Evolutionary conservation across 2,329 filamentous ascomycete genomes (phyloP), one percentile per base, ranked within the genome.

Genomic region (Calycina marina): DNA sequence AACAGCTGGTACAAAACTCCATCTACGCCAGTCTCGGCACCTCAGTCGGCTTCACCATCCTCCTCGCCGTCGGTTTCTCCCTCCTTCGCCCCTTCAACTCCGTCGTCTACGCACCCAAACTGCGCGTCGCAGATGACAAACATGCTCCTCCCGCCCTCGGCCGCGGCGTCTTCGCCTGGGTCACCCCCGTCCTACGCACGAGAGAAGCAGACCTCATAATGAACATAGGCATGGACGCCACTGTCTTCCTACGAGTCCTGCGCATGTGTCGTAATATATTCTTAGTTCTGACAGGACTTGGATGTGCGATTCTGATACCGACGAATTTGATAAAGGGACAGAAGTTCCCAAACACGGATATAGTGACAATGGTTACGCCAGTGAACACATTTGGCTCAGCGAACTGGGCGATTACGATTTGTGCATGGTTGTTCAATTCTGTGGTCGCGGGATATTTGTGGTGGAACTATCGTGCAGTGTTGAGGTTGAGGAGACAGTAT

Each of bases 211-310:
- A 81, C 10, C 57, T 94, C 40, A 67, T 93, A 14, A 68, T 79
- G n/a, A 74, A 79, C 46, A 76, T 93, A 24, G 90, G 90, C 30
- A 64, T 98, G 61, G 90, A 98, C 57, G 90, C 86, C 6, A 79
- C 81, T 6, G 61, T 98, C 29, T 96, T 98, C 54, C 62, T 98
- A 43, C 77, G 88, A 32, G 86, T 94, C 49, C 72, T 77, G 30
- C 69, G 76, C 44, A 96, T 98, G 90, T 82, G 82, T 51, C 76
- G 90, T 38, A 90, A 93, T 53, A 81, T 96, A 41, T 93, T 96
- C 52, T 51, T 80, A 16, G 58, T 71, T 5, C 59, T 94, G 34
- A 69, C 75, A 16, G 41, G 93, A 5, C 55, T 92, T 18, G 84
- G 81, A 12, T 77, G 82, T 43, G 65, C 63, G 32, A 71, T 96